Percentiles rank a stretch among this genome's conserved stretches.
Evolutionary conservation across 192 early-diverging fungal species (phyloP).

Genomic region (Glomus cerebriforme): DNA sequence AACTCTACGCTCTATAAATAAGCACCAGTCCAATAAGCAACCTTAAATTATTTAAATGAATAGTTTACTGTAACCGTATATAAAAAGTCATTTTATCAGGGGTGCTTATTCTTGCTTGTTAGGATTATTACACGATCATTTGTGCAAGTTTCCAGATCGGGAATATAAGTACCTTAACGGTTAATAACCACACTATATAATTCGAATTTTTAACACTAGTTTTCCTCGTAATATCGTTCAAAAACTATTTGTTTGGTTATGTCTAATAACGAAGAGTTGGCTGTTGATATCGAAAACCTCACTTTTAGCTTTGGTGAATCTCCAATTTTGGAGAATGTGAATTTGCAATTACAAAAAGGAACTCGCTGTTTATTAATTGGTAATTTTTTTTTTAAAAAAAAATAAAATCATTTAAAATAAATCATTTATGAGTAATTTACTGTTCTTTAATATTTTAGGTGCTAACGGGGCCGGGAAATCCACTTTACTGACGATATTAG

Average conservation of each 20-base stretch:
- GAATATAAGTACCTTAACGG: background rate
- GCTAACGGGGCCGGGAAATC: slow-evolving; percentile 56
- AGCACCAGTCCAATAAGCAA: background rate
- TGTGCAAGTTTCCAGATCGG: too few species aligned
- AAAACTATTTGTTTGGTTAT: background rate
- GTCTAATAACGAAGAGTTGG: slow-evolving; percentile 3
- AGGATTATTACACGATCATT: background rate
- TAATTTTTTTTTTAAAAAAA: slow-evolving; percentile 49
- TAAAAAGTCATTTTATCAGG: background rate
- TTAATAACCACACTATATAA: background rate
- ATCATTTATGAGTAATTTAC: background rate
- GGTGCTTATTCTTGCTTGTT: background rate
- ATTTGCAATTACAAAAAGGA: slow-evolving; percentile 53
- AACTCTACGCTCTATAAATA: background rate
- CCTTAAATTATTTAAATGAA: background rate
- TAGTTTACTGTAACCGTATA: background rate
- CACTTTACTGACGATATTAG: slow-evolving; percentile 68
- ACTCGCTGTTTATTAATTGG: slow-evolving; percentile 71
- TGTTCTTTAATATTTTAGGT: slow-evolving; percentile 4
- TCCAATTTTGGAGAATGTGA: slow-evolving; percentile 57
- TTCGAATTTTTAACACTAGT: too few species aligned
- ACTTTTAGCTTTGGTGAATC: slow-evolving; percentile 62
- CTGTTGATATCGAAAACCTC: slow-evolving; percentile 53
- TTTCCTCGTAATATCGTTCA: too few species aligned
- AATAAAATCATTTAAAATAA: background rate